Base-by-base conservation (phyloP, 1,139 yeast species). In the Lodderomyces jiufengensis region DNA sequence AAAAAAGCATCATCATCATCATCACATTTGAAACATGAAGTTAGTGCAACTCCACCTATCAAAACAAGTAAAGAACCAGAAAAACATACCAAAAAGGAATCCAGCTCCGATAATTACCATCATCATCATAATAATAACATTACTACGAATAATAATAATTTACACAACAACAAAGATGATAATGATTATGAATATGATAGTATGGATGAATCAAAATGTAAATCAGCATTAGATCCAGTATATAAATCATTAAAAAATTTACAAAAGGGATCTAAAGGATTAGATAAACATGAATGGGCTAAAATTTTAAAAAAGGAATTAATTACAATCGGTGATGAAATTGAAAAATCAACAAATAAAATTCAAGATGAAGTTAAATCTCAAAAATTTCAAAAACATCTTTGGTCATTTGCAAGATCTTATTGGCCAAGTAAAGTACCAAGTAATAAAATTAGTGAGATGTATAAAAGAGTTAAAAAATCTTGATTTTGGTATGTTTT, bases 371-470 rank as follows among this genome's bases (percentile, higher is more conserved):
- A 32, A n/a, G 30, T 26, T 7, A 11, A 10, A 14, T 10, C 16
- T 10, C 4, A 26, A 9, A 73, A 68, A 48, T 47, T 69, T 33
- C 66, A 71, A 44, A 80, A 76, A 55, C 96, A 90, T 51, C 65
- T 92, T 41, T 92, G 99, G 98, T 76, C 86, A 16, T 86, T 84
- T 59, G 95, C 97, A 7, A 76, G 94, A 26, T 76, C 78, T 42
- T 92, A 84, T 57, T 92, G 98, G 98, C 98, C 98, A 1, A 86
- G 81, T 2, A 78, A 79, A 45, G 97, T 84, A n/a, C 80, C 86
- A 28, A 84, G 95, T 41, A 67, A 73, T 32, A 84, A 84, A 61
- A 80, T 92, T 49, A 76, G 77, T 58, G 84, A 80, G 35, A 92
- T 92, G 96, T 92, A 90, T 59, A 74, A 74, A 51, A 82, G 85